phyloP scores from a whole-genome alignment of 805 yeast species.

The Hanseniaspora lindneri region DNA sequence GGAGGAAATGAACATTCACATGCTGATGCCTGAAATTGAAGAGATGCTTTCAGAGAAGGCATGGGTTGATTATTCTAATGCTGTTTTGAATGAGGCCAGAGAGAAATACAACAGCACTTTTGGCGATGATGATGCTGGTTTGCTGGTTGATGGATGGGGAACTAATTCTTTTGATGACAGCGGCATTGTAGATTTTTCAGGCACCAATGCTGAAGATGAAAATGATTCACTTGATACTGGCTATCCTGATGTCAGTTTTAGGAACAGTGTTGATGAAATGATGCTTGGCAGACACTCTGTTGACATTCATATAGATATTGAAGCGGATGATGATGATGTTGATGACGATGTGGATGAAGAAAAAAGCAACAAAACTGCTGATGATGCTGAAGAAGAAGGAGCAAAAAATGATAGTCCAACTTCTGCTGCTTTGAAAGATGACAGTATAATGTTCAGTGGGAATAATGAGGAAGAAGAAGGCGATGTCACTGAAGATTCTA shows the following conservation, averaged over 20 bases:
- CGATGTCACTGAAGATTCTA: conserved; percentile 21
- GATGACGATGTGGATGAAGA: too few relatives aligned
- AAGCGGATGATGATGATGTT: conserved; percentile 15
- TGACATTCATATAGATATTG: conserved; percentile 14
- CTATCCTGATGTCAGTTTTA: conserved; percentile 19
- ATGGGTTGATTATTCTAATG: conserved; percentile 77
- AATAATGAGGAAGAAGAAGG: conserved; percentile 19
- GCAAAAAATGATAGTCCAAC: too few relatives aligned
- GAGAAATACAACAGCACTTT: conserved; percentile 88
- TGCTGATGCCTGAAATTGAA: conserved; percentile 22
- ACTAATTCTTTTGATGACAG: conserved; percentile 19
- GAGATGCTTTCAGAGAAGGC: conserved; percentile 25
- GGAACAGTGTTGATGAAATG: conserved; percentile 16
- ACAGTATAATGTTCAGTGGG: too few relatives aligned
- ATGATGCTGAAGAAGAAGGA: conserved; percentile 24
- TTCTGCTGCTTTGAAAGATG: too few relatives aligned
- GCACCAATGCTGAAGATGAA: conserved; percentile 19
- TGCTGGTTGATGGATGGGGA: conserved; percentile 25
- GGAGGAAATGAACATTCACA: conserved; percentile 27
- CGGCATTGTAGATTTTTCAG: not conserved
- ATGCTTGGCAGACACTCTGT: conserved; percentile 16
- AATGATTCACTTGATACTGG: conserved; percentile 24
- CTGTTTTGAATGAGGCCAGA: conserved; percentile 74
- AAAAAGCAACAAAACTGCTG: conserved; percentile 22
- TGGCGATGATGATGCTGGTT: conserved; percentile 53